Conservation (phyloP, 345 rosid genomes). For the Camelina laxa region DNA sequence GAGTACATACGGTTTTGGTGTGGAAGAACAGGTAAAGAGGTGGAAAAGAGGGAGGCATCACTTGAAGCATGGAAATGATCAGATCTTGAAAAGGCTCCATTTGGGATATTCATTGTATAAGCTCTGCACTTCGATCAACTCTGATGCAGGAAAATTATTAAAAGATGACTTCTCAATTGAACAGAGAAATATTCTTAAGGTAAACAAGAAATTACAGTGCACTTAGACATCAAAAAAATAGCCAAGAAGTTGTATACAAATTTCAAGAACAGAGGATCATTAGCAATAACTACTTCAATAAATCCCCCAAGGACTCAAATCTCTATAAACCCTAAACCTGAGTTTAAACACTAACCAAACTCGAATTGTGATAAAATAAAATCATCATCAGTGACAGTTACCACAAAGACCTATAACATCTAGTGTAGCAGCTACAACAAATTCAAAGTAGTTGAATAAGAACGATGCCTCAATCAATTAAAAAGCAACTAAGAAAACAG, state of each 20-base stretch:
- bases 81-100: slow-evolving; percentile 48
- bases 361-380: background rate
- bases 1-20: slow-evolving; percentile 59
- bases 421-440: background rate
- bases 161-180: background rate
- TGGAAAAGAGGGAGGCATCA: slow-evolving; percentile 68
- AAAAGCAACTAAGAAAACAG: background rate
- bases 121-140: slow-evolving; percentile 38
- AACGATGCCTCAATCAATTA: slow-evolving; percentile 4
- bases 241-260: slow-evolving; percentile 7
- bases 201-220: too few relatives aligned
- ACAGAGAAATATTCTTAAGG: background rate
- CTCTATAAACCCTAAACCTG: slow-evolving; percentile 8
- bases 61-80: slow-evolving; percentile 46
- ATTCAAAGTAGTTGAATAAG: background rate
- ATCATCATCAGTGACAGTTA: slow-evolving; percentile 14
- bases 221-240: too few relatives aligned
- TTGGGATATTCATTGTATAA: slow-evolving; percentile 41
- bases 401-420: background rate
- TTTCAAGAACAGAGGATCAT: slow-evolving; percentile 33
- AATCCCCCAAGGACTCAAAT: background rate
- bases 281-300: background rate
- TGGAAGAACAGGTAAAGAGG: slow-evolving; percentile 71
- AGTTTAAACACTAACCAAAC: slow-evolving; percentile 17
- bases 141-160: slow-evolving; percentile 17